phyloP scores from a whole-genome alignment of 768 basidiomycete species.

The Tulasnella sp. region DNA sequence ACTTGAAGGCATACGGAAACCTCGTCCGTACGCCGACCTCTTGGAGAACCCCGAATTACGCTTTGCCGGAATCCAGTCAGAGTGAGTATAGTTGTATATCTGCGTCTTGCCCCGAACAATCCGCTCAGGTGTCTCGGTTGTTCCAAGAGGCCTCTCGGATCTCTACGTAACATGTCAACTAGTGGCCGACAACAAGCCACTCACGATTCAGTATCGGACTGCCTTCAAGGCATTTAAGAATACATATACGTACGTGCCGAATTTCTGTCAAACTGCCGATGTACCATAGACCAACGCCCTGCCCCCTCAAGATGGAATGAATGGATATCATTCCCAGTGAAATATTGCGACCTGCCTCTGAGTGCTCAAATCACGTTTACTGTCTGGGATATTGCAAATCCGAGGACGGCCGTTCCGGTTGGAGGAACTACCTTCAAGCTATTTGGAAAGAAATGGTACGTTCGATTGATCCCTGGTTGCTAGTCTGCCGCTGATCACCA shows the following conservation, averaged over 20 bases:
- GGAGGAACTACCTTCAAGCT: constrained; percentile 84
- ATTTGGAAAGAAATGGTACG: constrained; percentile 88
- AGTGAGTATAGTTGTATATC: constrained; percentile 35
- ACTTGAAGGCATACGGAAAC: constrained; percentile 69
- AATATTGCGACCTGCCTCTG: constrained; percentile 85
- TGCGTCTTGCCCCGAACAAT: constrained; percentile 2
- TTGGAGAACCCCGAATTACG: constrained; percentile 70
- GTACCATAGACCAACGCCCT: background rate
- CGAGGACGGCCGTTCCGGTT: constrained; percentile 64
- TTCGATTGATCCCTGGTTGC: constrained; percentile 10
- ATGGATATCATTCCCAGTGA: constrained; percentile 82
- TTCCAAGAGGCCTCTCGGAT: constrained; percentile 68
- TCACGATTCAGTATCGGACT: constrained; percentile 85
- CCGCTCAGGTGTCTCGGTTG: background rate
- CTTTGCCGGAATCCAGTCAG: constrained; percentile 72
- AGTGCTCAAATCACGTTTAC: constrained; percentile 86
- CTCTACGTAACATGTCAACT: constrained; percentile 90
- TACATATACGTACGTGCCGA: constrained; percentile 48
- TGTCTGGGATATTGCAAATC: constrained; percentile 88
- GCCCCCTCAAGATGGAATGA: constrained; percentile 81
- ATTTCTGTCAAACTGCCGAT: background rate
- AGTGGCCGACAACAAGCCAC: constrained; percentile 81
- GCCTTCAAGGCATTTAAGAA: constrained; percentile 87
- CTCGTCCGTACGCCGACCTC: constrained; percentile 61
- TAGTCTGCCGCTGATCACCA: background rate